Evolutionary conservation across 1,284 basidiomycete species (phyloP).

Genomic region (Puccinia novopanici): DNA sequence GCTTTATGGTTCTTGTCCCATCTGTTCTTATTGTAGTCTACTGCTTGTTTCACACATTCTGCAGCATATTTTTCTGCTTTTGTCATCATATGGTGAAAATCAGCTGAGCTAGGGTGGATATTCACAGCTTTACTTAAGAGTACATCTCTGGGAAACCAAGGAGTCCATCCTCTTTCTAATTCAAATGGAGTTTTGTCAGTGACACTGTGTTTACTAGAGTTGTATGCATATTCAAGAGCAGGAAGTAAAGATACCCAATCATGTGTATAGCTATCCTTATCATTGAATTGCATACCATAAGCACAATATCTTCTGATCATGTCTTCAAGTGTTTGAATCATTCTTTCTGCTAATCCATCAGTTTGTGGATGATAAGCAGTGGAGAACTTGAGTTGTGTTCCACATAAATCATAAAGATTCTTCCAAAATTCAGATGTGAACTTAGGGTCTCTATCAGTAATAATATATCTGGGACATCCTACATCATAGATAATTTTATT

Average conservation of each 20-base stretch:
- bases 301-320: conserved; percentile 32
- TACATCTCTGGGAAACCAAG: background rate
- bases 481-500: too few species aligned
- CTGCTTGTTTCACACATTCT: background rate
- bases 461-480: too few species aligned
- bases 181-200: background rate
- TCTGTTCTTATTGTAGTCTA: background rate
- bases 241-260: too few species aligned
- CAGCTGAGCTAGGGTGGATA: background rate
- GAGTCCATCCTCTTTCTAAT: background rate
- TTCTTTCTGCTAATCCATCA: too few species aligned
- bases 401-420: too few species aligned
- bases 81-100: background rate
- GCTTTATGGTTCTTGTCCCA: conserved; percentile 9
- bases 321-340: conserved; percentile 13
- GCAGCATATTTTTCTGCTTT: too few species aligned
- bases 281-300: background rate
- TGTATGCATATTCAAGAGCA: background rate
- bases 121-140: background rate
- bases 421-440: too few species aligned
- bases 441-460: too few species aligned
- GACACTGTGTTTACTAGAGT: background rate
- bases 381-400: too few species aligned
- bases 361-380: too few species aligned
- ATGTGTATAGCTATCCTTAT: conserved; percentile 11